These are phyloP conservation scores for Gigaspora rosea DNA, from an alignment of 192 early-diverging fungal species.

Conservation along the genomic window DNA sequence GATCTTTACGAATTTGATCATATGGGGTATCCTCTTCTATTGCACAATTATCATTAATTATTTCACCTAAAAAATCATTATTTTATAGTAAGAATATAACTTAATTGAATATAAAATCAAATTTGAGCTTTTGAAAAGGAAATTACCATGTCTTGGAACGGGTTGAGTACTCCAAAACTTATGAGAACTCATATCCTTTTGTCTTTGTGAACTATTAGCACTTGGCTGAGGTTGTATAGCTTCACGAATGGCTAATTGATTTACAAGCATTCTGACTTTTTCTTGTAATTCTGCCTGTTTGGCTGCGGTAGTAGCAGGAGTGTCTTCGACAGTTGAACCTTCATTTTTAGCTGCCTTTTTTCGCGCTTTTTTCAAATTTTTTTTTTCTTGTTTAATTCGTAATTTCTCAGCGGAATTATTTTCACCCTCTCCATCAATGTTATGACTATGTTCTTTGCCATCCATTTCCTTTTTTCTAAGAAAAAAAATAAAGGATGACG, in stretches of 20 bases:
- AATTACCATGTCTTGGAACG: slow-evolving; percentile 74
- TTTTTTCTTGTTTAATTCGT: slow-evolving; percentile 25
- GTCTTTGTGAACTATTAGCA: neutral
- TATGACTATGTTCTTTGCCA: neutral
- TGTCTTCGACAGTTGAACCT: neutral
- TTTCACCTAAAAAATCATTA: slow-evolving; percentile 57
- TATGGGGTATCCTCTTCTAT: slow-evolving; percentile 76
- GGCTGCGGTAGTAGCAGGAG: neutral
- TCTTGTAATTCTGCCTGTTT: slow-evolving; percentile 24
- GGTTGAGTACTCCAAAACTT: slow-evolving; percentile 99
- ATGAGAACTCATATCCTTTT: slow-evolving; percentile 45
- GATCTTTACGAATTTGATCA: slow-evolving; percentile 79
- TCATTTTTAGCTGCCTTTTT: slow-evolving; percentile 25
- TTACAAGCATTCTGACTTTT: slow-evolving; percentile 22
- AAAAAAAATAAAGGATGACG: too few relatives aligned
- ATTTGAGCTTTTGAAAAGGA: slow-evolving; percentile 27
- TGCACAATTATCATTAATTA: slow-evolving; percentile 70
- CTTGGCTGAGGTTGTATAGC: neutral
- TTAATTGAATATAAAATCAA: slow-evolving; percentile 12
- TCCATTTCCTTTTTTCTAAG: too few relatives aligned
- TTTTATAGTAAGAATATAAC: neutral
- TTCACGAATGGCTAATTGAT: slow-evolving; percentile 24
- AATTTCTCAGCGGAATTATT: slow-evolving; percentile 8
- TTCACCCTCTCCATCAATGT: neutral
- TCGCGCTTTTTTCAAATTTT: slow-evolving; percentile 24